Conservation (phyloP, 2,329 filamentous ascomycete species). For the Aureobasidium sp. region DNA sequence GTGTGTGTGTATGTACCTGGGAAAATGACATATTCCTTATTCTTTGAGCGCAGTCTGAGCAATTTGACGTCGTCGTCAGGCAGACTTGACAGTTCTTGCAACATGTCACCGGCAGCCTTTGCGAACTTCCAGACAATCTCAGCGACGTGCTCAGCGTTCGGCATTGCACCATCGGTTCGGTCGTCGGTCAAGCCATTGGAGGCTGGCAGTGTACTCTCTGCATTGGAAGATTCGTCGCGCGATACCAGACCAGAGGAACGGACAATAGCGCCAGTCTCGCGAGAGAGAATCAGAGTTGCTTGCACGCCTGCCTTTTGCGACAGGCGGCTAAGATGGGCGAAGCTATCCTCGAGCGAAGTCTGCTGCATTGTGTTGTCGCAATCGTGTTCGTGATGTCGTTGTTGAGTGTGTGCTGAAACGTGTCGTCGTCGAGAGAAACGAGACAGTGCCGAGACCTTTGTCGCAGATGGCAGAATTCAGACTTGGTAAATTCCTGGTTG, state of each 20-base stretch:
- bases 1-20: conserved; percentile 39
- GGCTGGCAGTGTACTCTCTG: conserved; percentile 25
- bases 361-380: neutral
- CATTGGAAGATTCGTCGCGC: conserved; percentile 43
- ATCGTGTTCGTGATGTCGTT: no score
- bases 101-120: conserved; percentile 58
- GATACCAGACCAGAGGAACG: conserved; percentile 64
- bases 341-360: conserved; percentile 42
- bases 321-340: conserved; percentile 58
- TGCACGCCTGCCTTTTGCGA: conserved; percentile 72
- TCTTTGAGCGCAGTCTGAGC: conserved; percentile 69
- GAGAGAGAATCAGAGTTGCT: conserved; percentile 66
- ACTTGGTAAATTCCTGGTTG: neutral
- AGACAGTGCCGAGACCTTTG: neutral
- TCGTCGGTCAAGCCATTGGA: conserved; percentile 17
- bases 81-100: conserved; percentile 60
- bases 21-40: conserved; percentile 76
- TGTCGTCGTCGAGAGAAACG: neutral
- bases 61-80: conserved; percentile 75
- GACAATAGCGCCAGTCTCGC: conserved; percentile 62
- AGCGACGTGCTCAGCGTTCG: conserved; percentile 63
- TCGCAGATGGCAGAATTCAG: neutral
- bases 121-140: conserved; percentile 69
- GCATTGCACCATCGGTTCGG: conserved; percentile 24
- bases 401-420: neutral